These are phyloP conservation scores for Cyberlindnera petersonii DNA, from an alignment of 805 yeast genomes.

Conservation along the genomic window DNA sequence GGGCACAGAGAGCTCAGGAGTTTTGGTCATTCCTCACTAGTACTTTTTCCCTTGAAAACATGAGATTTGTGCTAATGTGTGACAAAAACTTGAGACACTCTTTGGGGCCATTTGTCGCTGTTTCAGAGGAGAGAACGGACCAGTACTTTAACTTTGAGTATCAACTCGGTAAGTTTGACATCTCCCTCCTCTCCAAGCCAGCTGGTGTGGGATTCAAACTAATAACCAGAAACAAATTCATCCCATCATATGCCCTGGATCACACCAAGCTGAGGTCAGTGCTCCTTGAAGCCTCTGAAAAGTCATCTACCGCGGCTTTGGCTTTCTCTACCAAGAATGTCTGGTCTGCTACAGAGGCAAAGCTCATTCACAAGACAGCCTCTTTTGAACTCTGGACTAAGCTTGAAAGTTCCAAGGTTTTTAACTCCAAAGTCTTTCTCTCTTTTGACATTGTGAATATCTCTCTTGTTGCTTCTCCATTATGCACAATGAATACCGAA, in stretches of 20 bases:
- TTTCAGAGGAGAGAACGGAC: slow-evolving; percentile 28
- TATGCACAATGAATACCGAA: slow-evolving; percentile 47
- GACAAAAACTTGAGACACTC: slow-evolving; percentile 10
- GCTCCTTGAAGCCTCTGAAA: slow-evolving; percentile 24
- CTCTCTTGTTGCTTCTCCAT: slow-evolving; percentile 31
- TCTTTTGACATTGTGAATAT: slow-evolving; percentile 44
- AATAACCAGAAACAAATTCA: slow-evolving; percentile 32
- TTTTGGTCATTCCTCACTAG: slow-evolving; percentile 33
- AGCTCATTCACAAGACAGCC: slow-evolving; percentile 31
- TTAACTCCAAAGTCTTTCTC: slow-evolving; percentile 34
- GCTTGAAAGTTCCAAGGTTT: slow-evolving; percentile 29
- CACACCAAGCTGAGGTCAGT: slow-evolving; percentile 27
- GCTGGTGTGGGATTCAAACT: slow-evolving; percentile 1
- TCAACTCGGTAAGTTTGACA: slow-evolving; percentile 17
- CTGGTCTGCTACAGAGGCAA: slow-evolving; percentile 31
- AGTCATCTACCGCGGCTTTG: slow-evolving; percentile 31
- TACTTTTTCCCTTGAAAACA: slow-evolving; percentile 30
- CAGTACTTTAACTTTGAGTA: slow-evolving; percentile 44
- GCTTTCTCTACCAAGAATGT: slow-evolving; percentile 32
- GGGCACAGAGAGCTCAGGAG: slow-evolving; percentile 38
- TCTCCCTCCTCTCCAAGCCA: neutral
- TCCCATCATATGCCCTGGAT: slow-evolving; percentile 31
- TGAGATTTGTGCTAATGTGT: slow-evolving; percentile 35
- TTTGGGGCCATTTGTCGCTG: neutral
- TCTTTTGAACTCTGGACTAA: slow-evolving; percentile 52